Evolutionary conservation across 108 stramenopile species (phyloP), one percentile per base, ranked within the genome.

Genomic region (Nitzschia sp.): DNA sequence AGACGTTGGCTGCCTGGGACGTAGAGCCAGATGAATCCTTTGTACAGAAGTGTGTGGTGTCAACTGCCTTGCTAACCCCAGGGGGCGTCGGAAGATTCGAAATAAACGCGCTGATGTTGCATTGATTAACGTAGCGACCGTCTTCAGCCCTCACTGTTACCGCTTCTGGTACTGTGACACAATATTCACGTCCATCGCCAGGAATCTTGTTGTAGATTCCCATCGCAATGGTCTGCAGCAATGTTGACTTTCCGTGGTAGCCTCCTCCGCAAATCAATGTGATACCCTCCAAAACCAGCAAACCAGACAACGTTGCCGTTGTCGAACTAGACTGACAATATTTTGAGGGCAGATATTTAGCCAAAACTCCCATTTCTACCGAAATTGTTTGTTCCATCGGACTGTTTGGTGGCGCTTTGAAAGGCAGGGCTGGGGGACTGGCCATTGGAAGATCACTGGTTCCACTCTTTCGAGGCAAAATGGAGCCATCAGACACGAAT

Each of bases 211-310:
- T 83, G 81, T 96, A 95, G 15, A 95, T 88, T 37, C 97, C 95
- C 24, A 71, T 38, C 14, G 86, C 80, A 17, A 98, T 78, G 19
- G 92, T 81, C 42, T 82, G 80, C 0, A 95, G 74, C 26, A 96
- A 46, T 1, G 97, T 98, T n/a, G 95, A 95, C 73, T 98, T 98
- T 6, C 97, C 97, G 66, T 98, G 97, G 57, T 95, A 97, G 14
- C 96, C 97, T 26, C 97, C 95, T 29, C 97, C 97, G 40, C 94
- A 94, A 58, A 98, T 95, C 41, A 96, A 80, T 3, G 94, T 95
- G 21, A 96, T 84, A 50, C 95, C 95, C 8, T 62, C 60, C 9
- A 92, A 95, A 17, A 97, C 80, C 10, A 81, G 77, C 82, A 97
- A 78, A 2, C 97, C 97, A 46, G 78, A 57, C n/a, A 96, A 55